Percentiles rank a stretch among this genome's conserved stretches.
Conservation (phyloP, 768 basidiomycete species). For the Kwoniella sp. region DNA sequence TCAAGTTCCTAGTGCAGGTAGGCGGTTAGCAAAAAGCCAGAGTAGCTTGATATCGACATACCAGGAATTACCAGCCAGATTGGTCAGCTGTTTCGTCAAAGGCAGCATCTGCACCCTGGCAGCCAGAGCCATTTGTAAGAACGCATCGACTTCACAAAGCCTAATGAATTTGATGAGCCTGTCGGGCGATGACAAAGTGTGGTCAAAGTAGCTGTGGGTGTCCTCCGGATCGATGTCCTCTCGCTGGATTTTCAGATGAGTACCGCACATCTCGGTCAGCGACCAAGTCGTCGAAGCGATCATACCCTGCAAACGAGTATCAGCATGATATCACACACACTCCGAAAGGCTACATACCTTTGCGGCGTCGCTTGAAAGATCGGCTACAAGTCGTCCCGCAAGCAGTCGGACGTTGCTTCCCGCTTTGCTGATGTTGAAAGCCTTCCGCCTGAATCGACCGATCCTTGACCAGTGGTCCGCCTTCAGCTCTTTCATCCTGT, state of each 20-base stretch:
- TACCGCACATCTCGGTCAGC: conserved; percentile 90
- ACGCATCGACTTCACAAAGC: conserved; percentile 92
- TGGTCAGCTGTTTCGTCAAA: conserved; percentile 86
- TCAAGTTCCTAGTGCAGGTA: conserved; percentile 79
- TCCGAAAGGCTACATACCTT: conserved; percentile 59
- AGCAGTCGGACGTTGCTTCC: conserved; percentile 68
- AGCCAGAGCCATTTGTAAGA: conserved; percentile 95
- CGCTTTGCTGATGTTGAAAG: conserved; percentile 57
- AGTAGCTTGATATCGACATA: conserved; percentile 50
- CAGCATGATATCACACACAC: not conserved
- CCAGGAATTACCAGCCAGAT: conserved; percentile 96
- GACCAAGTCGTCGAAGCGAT: conserved; percentile 98
- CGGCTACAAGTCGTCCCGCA: conserved; percentile 80
- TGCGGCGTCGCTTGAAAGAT: conserved; percentile 88
- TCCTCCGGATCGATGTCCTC: conserved; percentile 97
- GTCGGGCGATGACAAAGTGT: conserved; percentile 68
- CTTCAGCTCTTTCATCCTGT: conserved; percentile 84
- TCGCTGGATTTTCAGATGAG: conserved; percentile 76
- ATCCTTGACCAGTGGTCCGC: conserved; percentile 91
- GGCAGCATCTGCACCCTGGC: conserved; percentile 90
- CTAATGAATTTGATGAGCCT: conserved; percentile 78
- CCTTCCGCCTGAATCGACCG: conserved; percentile 78
- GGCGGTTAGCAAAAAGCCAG: not conserved
- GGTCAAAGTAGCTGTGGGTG: conserved; percentile 83
- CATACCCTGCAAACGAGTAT: conserved; percentile 65